Base-by-base conservation (phyloP, 2,329 filamentous ascomycete species). In the Rhinocladiella similis region DNA sequence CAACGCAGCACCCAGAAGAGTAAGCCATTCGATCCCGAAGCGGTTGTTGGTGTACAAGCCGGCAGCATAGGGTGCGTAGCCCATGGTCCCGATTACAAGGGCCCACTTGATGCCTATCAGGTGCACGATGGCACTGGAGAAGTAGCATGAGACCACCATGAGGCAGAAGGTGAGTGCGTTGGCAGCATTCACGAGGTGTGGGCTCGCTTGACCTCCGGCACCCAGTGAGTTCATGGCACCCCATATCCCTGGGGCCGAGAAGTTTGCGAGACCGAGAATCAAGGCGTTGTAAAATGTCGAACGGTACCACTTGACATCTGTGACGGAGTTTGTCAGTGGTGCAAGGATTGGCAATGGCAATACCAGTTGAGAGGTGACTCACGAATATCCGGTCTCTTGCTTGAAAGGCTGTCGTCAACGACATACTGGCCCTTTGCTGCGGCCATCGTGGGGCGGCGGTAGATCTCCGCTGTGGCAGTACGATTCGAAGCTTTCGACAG, bases 221-320 rank as follows among this genome's bases (percentile, higher is more conserved):
- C 87, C 87, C 0, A 90, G 79, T 0, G 81, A 85, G 72, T 78
- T 77, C 14, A 79, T 65, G 3, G 76, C 77, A 54, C 75, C 78
- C 75, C 76, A 79, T 19, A 79, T 76, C 2, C 75, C 77, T 0
- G 76, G 76, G 39, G 77, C 75, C 1, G 74, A 76, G 63, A 79
- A 79, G 3, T 72, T 73, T 18, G 73, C 89, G 9, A 90, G 70
- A 0, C 88, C 87, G 1, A 91, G 80, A 38, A 91, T 82, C 29
- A 85, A 81, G 50, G 87, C 85, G 72, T 90, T 90, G 74, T 83
- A 90, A 63, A 87, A 86, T 0, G 87, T 88, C 1, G 85, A 87
- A 22, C 85, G 83, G 66, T 89, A 82, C 87, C 87, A 89, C 10
- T 78, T 56, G 29, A 33, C 29, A 9, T 33, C 7, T 33, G 29